Base-by-base conservation (phyloP, 371 early-diverging fungal genomes). In the Parasitella parasitica region DNA sequence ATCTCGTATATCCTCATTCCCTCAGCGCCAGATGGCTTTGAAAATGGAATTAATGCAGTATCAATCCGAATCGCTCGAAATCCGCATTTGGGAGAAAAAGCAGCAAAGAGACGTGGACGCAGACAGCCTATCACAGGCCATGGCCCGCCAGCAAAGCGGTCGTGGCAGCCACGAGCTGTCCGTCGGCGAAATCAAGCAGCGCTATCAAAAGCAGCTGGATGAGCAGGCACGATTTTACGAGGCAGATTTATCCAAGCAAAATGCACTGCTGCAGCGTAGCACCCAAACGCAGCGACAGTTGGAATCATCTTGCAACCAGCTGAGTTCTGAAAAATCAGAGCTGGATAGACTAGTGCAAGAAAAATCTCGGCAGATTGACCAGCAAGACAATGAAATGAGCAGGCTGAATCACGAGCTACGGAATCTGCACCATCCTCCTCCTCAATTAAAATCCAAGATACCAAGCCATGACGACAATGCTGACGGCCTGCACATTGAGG, bases 281-380 rank as follows among this genome's bases (percentile, higher is more conserved):
- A 57, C 26, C 4, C 41, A 56, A 9, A 51, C 54, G 18, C 41
- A 54, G 4, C 57, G 70, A 13, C 57, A 60, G 16, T 36, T 75
- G 4, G 57, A 69, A 32, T 22, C 57, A 2, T 66, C 75, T 3
- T 55, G 63, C 8, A 54, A 61, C 15, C 49, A 68, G 6, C 52
- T 72, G n/a, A n/a, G 46, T 9, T 32, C 38, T 1, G 53, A 59
- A n/a, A 69, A 67, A 24, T 51, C 64, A 15, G 63, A 72, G 11
- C 55, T 80, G 2, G 80, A 80, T 22, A 67, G 65, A 18, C 38
- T 72, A 8, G 53, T 80, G 15, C 60, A 64, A 7, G 73, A 70
- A 4, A 80, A 72, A 48, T 59, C 73, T 0, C 55, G 64, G 15
- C 43, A 37, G 4, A 24, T 76, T 16, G 80, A 80, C 59, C 58